Conservation (phyloP, 2,329 filamentous ascomycete species). For the Fusarium hainanense region DNA sequence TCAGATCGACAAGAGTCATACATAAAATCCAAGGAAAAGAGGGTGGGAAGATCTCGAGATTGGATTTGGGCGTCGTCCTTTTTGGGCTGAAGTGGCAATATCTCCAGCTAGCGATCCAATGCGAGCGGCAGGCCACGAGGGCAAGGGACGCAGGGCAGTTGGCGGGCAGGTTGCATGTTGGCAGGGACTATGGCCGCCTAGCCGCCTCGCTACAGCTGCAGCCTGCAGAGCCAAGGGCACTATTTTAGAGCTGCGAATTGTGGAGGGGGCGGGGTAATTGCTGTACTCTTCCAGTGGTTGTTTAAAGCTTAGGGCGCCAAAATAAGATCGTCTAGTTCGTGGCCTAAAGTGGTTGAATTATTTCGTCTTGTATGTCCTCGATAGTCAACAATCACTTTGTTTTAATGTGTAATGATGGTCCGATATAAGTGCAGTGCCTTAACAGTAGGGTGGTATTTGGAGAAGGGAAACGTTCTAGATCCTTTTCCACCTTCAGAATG, state of each 20-base stretch:
- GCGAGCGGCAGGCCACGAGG: constrained; percentile 33
- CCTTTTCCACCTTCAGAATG: not conserved
- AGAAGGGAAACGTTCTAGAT: not conserved
- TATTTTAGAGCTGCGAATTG: constrained; percentile 26
- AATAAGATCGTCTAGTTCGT: not conserved
- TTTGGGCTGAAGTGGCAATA: constrained; percentile 35
- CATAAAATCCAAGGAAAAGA: constrained; percentile 12
- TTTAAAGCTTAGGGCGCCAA: not conserved
- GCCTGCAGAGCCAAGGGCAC: constrained; percentile 18
- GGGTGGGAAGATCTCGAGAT: constrained; percentile 32
- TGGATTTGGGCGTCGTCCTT: constrained; percentile 16
- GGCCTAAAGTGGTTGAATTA: not conserved
- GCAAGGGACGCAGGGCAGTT: constrained; percentile 33
- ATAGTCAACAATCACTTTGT: not conserved
- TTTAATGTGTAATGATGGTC: not conserved
- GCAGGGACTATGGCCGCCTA: constrained; percentile 12
- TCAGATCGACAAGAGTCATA: constrained; percentile 31
- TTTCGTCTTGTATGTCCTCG: not conserved
- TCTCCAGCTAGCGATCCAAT: constrained; percentile 4
- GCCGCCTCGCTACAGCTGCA: constrained; percentile 1
- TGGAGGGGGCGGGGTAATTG: constrained; percentile 19
- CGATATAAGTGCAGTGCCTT: constrained; percentile 14
- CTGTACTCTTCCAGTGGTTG: not conserved
- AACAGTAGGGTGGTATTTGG: not conserved
- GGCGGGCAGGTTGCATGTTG: not conserved